Evolutionary conservation across 2,329 filamentous ascomycete species (phyloP), one percentile per base, ranked within the genome.

Genomic region (Neurospora sp.): DNA sequence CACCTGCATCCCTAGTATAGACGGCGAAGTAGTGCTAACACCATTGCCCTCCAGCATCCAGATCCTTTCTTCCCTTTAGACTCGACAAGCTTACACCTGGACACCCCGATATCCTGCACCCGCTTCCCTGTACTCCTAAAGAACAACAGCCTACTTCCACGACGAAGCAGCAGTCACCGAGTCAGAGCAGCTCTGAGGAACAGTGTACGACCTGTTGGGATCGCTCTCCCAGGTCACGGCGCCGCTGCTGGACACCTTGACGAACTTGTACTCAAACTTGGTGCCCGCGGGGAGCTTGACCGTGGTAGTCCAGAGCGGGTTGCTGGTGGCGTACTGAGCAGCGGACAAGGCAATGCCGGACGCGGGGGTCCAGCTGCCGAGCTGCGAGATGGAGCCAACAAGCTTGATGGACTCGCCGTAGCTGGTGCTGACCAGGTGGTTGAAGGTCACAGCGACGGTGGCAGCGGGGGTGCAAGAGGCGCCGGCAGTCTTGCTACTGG

Each of bases 191-290:
- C 75, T 69, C 9, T 42, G 67, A 0, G 77, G 75, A 8, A 80
- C 76, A 39, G 77, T 79, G 70, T 77, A 82, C 0, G 76, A 77
- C 46, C 81, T 75, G 68, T 83, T 83, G 0, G 81, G 80, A 28
- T 87, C 87, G 68, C 81, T 84, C 78, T 90, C 88, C 88, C 87
- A 90, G 0, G 80, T 82, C 5, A 87, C 80, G 0, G 77, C 78
- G 0, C 87, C 86, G 73, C 82, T 80, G 1, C 76, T 76, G n/a
- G 80, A 81, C 58, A 87, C 83, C 73, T 84, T 84, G 73, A 91
- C 82, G 74, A 86, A 91, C 78, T 90, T 90, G 76, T 89, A 90
- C 77, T 86, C 76, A 71, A 91, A 84, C 0, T 76, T 79, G 0
- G 80, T 82, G 1, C 86, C 87, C 0, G 86, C 82, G 0, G 84